Evolutionary conservation across 2,329 filamentous ascomycete genomes (phyloP), one percentile per base, ranked within the genome.

Genomic region (Penicillium digitatum): DNA sequence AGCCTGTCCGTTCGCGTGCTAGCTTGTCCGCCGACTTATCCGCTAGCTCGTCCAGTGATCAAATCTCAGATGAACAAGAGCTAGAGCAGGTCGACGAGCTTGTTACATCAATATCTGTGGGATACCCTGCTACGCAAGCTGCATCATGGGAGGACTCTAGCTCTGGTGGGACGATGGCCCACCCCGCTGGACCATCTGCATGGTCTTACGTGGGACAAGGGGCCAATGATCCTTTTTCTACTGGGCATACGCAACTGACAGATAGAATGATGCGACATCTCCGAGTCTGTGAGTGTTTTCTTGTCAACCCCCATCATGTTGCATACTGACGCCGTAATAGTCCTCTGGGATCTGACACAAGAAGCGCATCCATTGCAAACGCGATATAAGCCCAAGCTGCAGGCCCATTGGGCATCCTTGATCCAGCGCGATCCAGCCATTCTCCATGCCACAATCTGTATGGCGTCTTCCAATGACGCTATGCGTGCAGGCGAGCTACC

Each of bases 251-350:
- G 1, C 68, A 60, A 39, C 61, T 74, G 6, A 70, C 72, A 29
- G 69, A 70, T 54, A 64, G 71, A 16, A 74, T 74, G 69, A 66
- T 68, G 61, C 66, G 66, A 38, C 70, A 74, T 57, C 61, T 74
- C 20, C 69, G 72, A 49, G 63, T 65, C 42, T 74, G 72, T 74
- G 54, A 59, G 71, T 66, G 26, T 27, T 10, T 9, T 3, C 43
- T 35, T 27, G 12, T 22, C 5, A 2, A 4, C 6, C 26, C 26
- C n/a, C 11, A 11, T 39, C 11, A 2, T 34, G 6, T 11, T n/a
- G 26, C 11, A 27, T 52, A 65, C 57, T 48, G 35, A 55, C 39
- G 32, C 27, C 3, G 4, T 3, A 50, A 37, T 56, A 74, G 72
- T 74, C 40, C 59, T 74, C n/a, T 63, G 62, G 59, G 65, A 72